Base-by-base conservation (phyloP, 805 yeast genomes). In the Myxozyma kluyveri region DNA sequence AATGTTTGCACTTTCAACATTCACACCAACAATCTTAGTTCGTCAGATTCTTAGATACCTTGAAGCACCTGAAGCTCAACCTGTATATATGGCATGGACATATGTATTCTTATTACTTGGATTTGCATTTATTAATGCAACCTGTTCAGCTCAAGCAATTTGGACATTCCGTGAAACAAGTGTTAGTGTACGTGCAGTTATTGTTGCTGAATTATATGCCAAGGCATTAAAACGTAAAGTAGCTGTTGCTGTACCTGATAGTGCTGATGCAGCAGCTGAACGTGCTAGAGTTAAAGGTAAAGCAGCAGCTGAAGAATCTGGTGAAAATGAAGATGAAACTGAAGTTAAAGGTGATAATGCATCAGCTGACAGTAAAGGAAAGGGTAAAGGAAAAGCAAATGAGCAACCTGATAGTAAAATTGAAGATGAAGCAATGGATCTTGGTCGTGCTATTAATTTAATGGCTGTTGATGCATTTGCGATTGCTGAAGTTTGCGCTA, bases 391-490 rank as follows among this genome's bases (percentile, higher is more conserved):
- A 14, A 29, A 29, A 14, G 31, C 21, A 1, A 17, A 24, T 6
- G 23, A 43, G 6, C 47, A 42, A 2, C 17, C 37, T 17, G 42
- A 40, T 7, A 63, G 66, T 7, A 24, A 52, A 48, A 91, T 47
- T n/a, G 50, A 50, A n/a, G 63, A 65, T 45, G 65, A 62, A 33
- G 62, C 68, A 14, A 46, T 58, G 45, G 93, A 89, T 66, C 69
- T 88, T 46, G 99, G 99, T 60, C 89, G 96, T 12, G 87, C 93
- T 57, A 91, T 93, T 65, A 93, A 93, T 66, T 76, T 91, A 62
- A 90, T 91, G 74, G 79, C 98, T 31, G 93, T 93, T 42, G 99
- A 93, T 73, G 93, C 99, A 3, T 90, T 88, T 72, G 89, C 90
- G 68, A 89, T 93, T 31, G 84, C 96, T 32, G 98, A 93, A 72